These are phyloP conservation scores for Herpomyces periplanetae DNA, from an alignment of 2,329 filamentous ascomycete genomes.

Conservation along the genomic window DNA sequence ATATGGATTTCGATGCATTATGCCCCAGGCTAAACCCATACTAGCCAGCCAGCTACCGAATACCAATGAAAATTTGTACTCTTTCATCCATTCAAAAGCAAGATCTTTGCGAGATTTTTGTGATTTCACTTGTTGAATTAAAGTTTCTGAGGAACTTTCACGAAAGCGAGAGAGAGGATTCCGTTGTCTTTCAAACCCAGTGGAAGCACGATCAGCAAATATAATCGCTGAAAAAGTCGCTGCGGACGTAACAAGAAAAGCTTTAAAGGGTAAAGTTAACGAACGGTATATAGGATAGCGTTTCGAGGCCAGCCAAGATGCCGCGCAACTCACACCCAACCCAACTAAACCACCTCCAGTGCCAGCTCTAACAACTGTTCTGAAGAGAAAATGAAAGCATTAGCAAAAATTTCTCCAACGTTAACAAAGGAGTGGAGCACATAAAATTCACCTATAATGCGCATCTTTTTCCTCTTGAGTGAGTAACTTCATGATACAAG, in stretches of 20 bases:
- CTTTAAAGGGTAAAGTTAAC: conserved; percentile 56
- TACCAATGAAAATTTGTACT: conserved; percentile 59
- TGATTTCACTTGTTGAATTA: conserved; percentile 13
- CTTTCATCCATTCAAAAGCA: conserved; percentile 27
- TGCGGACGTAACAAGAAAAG: conserved; percentile 49
- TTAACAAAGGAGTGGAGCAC: conserved; percentile 1
- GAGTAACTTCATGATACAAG: conserved; percentile 48
- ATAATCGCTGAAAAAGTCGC: conserved; percentile 53
- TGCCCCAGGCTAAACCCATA: conserved; percentile 29
- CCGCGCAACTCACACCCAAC: conserved; percentile 21
- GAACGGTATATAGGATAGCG: conserved; percentile 38
- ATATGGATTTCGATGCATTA: conserved; percentile 39
- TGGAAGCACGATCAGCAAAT: conserved; percentile 32
- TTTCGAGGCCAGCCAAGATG: conserved; percentile 22
- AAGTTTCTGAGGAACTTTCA: conserved; percentile 10
- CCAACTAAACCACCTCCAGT: conserved; percentile 28
- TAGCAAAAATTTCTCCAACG: background rate
- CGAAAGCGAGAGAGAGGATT: conserved; percentile 12
- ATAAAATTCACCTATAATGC: conserved; percentile 24
- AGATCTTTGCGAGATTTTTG: conserved; percentile 18
- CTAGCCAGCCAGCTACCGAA: conserved; percentile 39
- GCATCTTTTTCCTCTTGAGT: conserved; percentile 64
- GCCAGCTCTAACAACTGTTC: conserved; percentile 38
- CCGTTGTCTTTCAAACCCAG: conserved; percentile 23
- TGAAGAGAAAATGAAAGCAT: conserved; percentile 5